Evolutionary conservation across 2,329 filamentous ascomycete genomes (phyloP), one percentile per base, ranked within the genome.

Genomic region (Verticillium longisporum): DNA sequence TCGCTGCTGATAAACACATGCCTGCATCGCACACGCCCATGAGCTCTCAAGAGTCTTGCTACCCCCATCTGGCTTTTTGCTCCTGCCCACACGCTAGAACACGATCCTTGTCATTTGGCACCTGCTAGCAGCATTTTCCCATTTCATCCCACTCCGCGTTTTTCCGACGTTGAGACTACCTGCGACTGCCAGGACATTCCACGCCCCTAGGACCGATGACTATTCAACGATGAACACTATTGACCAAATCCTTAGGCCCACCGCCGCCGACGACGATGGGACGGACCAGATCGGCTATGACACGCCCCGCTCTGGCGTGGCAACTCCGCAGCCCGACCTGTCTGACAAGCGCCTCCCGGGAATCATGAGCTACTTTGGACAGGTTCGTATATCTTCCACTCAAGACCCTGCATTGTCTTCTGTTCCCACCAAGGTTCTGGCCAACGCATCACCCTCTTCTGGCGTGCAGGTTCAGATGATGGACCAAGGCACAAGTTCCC

Each of bases 301-400:
- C 69, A 93, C 91, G 60, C 95, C 92, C 70, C 90, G 92, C 71
- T 96, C 93, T 68, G 92, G 93, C 71, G 86, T 96, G 75, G 90
- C 92, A 67, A 99, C 95, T 65, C 95, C 95, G 68, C 90, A 93
- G 72, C 95, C 95, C 68, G 94, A 98, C 78, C 88, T 90, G 66
- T 88, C 90, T 72, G 95, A 99, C 80, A 97, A 97, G 80, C 90
- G 95, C 78, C 83, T 96, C 73, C 95, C 95, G 68, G 91, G 92
- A 74, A 96, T 98, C 80, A 89, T 95, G 84, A 96, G 89, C 83
- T 97, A 95, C 83, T 97, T 98, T 85, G 90, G 89, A 81, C 95
- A 99, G 94, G 95, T 99, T 96, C 88, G 95, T 97, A 85, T 85
- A 83, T 86, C 85, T 81, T 86, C 88, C 87, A 57, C 60, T 65